Evolutionary conservation across 768 basidiomycete species (phyloP).

Genomic region (Boletus bicolor): DNA sequence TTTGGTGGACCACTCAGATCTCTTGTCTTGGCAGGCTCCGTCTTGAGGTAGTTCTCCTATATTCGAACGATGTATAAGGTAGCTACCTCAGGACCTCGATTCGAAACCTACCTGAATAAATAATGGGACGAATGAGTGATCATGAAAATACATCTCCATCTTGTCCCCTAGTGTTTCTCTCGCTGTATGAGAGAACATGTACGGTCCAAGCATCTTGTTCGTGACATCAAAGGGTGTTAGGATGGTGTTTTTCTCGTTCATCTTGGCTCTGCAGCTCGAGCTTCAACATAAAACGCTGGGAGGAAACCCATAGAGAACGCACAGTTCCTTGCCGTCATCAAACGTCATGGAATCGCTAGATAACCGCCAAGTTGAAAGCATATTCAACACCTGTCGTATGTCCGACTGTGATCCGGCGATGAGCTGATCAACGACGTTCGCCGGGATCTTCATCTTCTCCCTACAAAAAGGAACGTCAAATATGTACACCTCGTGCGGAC

Average conservation of each 20-base stretch:
- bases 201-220: slow-evolving; percentile 86
- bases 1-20: slow-evolving; percentile 61
- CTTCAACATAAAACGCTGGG: slow-evolving; percentile 1
- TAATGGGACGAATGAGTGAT: slow-evolving; percentile 89
- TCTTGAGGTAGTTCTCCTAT: slow-evolving; percentile 91
- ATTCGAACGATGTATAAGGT: slow-evolving; percentile 27
- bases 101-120: slow-evolving; percentile 76
- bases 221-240: slow-evolving; percentile 92
- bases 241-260: slow-evolving; percentile 90
- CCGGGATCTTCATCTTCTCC: slow-evolving; percentile 91
- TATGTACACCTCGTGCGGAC: no score
- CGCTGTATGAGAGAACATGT: slow-evolving; percentile 79
- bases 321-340: slow-evolving; percentile 92
- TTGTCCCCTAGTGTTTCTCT: slow-evolving; percentile 85
- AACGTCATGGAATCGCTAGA: slow-evolving; percentile 79
- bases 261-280: slow-evolving; percentile 55
- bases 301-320: slow-evolving; percentile 28
- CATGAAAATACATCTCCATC: slow-evolving; percentile 96
- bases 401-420: slow-evolving; percentile 88
- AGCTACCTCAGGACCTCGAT: not conserved
- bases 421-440: slow-evolving; percentile 90
- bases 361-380: slow-evolving; percentile 97
- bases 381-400: slow-evolving; percentile 95
- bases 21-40: slow-evolving; percentile 60
- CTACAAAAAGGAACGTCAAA: slow-evolving; percentile 36